A percentile compares a stretch with the other conserved stretches of the same genome.
Evolutionary conservation across 73 alveolate species (phyloP).

Genomic region (Paramecium tetraurelia): DNA sequence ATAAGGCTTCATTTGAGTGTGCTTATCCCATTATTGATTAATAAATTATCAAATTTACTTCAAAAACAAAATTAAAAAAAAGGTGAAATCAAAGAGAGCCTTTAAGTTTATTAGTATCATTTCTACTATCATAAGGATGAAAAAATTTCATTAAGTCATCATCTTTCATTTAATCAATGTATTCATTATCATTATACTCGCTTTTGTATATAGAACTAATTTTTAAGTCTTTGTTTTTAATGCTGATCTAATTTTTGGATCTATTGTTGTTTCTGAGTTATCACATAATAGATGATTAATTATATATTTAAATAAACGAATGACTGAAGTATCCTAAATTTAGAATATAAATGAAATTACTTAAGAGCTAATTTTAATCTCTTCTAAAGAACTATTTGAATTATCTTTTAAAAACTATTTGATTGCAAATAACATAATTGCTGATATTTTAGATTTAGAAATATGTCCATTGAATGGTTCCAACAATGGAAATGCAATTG

Average conservation of each 20-base stretch:
- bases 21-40: background rate
- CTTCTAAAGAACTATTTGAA: background rate
- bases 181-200: background rate
- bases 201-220: background rate
- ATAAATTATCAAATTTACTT: background rate
- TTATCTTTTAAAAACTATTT: slow-evolving; percentile 7
- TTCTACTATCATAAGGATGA: background rate
- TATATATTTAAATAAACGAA: background rate
- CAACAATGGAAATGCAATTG: slow-evolving; percentile 39
- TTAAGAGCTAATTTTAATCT: background rate
- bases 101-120: background rate
- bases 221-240: background rate
- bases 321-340: background rate
- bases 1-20: background rate
- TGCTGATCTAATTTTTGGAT: background rate
- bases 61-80: background rate
- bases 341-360: background rate
- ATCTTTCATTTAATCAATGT: background rate
- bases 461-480: slow-evolving; percentile 18
- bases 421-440: slow-evolving; percentile 38
- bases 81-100: background rate
- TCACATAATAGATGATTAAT: background rate
- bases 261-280: slow-evolving; percentile 2
- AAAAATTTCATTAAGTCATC: background rate
- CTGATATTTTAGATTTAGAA: slow-evolving; percentile 18